Conservation (phyloP, 352 stramenopile genomes). For the Peronosclerospora sorghi region DNA sequence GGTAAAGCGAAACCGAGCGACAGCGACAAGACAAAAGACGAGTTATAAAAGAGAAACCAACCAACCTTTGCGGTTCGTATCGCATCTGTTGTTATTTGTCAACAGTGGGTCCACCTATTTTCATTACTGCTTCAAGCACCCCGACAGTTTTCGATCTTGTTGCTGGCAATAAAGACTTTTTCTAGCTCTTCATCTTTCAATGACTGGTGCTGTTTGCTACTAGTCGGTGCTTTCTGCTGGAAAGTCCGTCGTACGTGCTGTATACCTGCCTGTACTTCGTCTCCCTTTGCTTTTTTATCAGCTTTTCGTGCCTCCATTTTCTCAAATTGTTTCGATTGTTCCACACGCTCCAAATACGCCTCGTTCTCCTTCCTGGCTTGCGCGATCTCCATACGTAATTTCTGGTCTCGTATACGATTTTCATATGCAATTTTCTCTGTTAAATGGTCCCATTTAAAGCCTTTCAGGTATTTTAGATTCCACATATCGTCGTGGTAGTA, state of each 20-base stretch:
- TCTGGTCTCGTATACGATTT: conserved; percentile 79
- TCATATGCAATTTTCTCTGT: conserved; percentile 96
- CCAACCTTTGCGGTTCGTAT: no score
- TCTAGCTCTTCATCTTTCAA: conserved; percentile 33
- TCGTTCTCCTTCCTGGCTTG: conserved; percentile 84
- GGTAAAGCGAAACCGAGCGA: no score
- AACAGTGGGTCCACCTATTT: no score
- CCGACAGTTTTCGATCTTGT: conserved; percentile 52
- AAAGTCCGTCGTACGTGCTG: conserved; percentile 67
- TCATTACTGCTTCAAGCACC: conserved; percentile 5
- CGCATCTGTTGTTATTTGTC: no score
- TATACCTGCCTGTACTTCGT: conserved; percentile 9
- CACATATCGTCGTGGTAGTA: conserved; percentile 98
- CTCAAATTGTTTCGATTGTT: conserved; percentile 78
- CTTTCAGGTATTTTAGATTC: conserved; percentile 98
- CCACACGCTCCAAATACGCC: conserved; percentile 76
- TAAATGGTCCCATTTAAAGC: conserved; percentile 98
- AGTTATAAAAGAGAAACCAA: no score
- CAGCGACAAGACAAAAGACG: no score
- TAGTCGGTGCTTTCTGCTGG: conserved; percentile 54
- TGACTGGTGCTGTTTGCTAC: conserved; percentile 55
- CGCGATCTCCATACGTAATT: conserved; percentile 78
- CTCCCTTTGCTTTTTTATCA: conserved; percentile 15
- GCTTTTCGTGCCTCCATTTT: conserved; percentile 80
- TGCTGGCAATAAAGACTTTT: conserved; percentile 54